Evolutionary conservation across 805 yeast species (phyloP).

Genomic region (Myxozyma mucilagina): DNA sequence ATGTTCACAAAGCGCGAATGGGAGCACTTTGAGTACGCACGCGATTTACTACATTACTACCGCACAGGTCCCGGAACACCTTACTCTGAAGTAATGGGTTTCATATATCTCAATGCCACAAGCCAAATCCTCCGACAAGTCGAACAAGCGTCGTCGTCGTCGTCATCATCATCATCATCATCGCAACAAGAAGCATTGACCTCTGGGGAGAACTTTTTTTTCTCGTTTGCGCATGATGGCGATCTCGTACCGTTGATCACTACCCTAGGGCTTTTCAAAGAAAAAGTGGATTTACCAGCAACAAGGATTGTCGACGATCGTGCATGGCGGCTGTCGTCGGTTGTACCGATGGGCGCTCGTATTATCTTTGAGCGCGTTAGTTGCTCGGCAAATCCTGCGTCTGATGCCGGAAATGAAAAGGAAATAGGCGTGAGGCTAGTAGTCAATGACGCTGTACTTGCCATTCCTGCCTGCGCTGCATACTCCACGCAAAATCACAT

Average conservation of each 20-base stretch:
- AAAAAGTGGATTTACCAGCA: conserved; percentile 14
- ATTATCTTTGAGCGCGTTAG: conserved; percentile 39
- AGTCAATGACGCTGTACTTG: conserved; percentile 56
- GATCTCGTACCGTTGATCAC: conserved; percentile 53
- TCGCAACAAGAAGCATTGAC: conserved; percentile 32
- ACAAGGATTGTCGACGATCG: conserved; percentile 16
- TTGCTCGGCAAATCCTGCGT: conserved; percentile 15
- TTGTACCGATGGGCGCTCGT: conserved; percentile 36
- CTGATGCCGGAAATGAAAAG: neutral
- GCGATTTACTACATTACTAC: conserved; percentile 29
- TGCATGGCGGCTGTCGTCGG: conserved; percentile 20
- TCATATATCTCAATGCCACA: conserved; percentile 52
- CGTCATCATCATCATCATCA: no score
- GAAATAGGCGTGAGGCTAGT: conserved; percentile 49
- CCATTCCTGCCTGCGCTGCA: conserved; percentile 48
- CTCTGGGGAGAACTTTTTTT: neutral
- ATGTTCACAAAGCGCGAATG: conserved; percentile 26
- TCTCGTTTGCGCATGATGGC: conserved; percentile 53
- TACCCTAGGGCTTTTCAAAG: conserved; percentile 47
- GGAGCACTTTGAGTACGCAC: conserved; percentile 28
- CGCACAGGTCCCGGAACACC: conserved; percentile 38
- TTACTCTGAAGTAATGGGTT: conserved; percentile 43
- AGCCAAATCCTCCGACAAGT: conserved; percentile 45
- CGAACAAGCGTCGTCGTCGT: conserved; percentile 19
- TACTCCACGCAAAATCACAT: neutral